Evolutionary conservation across 2,329 filamentous ascomycete species (phyloP).

Genomic region (Cadophora malorum): DNA sequence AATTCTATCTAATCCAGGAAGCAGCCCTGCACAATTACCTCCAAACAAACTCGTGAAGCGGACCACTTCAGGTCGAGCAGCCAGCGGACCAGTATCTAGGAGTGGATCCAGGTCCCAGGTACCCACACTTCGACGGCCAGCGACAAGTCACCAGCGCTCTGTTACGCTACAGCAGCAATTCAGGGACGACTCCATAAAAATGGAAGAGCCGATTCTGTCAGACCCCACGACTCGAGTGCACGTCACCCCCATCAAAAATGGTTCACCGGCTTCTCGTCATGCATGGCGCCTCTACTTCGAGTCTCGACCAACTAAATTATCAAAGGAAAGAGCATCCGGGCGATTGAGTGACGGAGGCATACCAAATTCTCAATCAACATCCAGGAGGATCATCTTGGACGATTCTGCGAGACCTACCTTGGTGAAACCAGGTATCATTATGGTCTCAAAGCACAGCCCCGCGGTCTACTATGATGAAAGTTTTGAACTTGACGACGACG

Average conservation of each 20-base stretch:
- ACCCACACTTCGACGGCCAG: constrained; percentile 72
- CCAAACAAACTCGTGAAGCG: constrained; percentile 84
- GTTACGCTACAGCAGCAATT: constrained; percentile 67
- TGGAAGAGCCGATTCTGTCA: constrained; percentile 30
- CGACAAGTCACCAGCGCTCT: constrained; percentile 80
- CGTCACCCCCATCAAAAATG: constrained; percentile 32
- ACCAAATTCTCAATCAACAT: constrained; percentile 39
- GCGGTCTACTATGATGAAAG: constrained; percentile 39
- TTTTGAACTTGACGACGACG: constrained; percentile 39
- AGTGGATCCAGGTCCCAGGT: constrained; percentile 65
- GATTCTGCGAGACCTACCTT: constrained; percentile 41
- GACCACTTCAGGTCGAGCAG: constrained; percentile 60
- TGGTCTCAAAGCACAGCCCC: constrained; percentile 24
- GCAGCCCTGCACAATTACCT: constrained; percentile 53
- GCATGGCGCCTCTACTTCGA: constrained; percentile 45
- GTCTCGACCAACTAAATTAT: constrained; percentile 41
- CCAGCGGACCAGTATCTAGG: constrained; percentile 51
- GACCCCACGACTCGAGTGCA: constrained; percentile 30
- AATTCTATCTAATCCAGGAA: constrained; percentile 54
- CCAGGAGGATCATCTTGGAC: constrained; percentile 42
- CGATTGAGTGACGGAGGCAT: constrained; percentile 38
- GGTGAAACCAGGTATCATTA: constrained; percentile 43
- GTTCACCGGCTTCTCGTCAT: constrained; percentile 33
- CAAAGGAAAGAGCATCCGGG: constrained; percentile 41
- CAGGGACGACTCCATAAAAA: constrained; percentile 37